A percentile compares a stretch with the other conserved stretches of the same genome.
Evolutionary conservation across 2,329 filamentous ascomycete species (phyloP).

Genomic region (Bipolaris gigantea): DNA sequence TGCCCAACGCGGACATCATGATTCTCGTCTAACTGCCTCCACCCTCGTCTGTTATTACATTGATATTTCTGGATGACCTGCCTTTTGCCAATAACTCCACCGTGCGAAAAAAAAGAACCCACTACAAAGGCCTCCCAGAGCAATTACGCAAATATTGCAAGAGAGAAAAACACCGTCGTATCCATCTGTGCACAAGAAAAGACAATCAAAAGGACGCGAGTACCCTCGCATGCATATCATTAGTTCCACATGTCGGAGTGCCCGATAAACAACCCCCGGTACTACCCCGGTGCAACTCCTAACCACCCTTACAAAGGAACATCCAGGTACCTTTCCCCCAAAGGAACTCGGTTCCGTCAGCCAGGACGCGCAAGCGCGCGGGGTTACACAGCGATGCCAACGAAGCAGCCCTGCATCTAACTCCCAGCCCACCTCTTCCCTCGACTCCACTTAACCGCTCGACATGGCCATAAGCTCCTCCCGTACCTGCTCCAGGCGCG

Average conservation of each 20-base stretch:
- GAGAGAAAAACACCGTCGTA: too few species aligned
- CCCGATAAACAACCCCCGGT: background rate
- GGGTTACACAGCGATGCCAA: background rate
- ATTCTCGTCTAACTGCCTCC: too few species aligned
- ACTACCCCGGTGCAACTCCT: background rate
- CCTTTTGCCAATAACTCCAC: too few species aligned
- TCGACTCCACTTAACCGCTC: background rate
- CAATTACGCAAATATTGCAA: too few species aligned
- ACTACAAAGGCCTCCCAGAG: too few species aligned
- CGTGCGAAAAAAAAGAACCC: too few species aligned
- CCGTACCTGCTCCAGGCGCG: constrained; percentile 3
- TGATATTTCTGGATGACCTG: too few species aligned
- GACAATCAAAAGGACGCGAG: too few species aligned
- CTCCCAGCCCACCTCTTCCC: background rate
- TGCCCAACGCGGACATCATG: too few species aligned
- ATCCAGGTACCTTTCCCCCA: background rate
- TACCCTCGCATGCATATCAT: too few species aligned
- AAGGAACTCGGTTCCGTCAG: background rate
- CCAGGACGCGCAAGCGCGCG: background rate
- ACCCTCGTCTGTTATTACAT: too few species aligned
- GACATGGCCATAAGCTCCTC: background rate
- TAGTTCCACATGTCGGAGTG: background rate
- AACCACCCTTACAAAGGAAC: background rate
- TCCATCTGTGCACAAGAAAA: too few species aligned
- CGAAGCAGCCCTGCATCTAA: background rate